Base-by-base conservation (phyloP, 352 stramenopile genomes). In the Globisporangium polare region DNA sequence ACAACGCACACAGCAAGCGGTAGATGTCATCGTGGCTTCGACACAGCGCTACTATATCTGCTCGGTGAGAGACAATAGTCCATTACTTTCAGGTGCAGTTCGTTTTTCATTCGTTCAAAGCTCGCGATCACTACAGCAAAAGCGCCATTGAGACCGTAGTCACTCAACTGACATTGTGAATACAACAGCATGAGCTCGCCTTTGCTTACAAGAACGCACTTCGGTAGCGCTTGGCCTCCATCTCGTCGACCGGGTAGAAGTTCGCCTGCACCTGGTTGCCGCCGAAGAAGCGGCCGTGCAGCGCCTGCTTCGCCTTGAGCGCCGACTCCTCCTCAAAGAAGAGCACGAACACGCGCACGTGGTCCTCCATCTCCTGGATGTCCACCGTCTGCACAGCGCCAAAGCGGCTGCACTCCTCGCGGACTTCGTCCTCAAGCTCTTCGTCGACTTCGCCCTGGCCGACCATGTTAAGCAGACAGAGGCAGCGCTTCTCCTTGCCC, bases 341-440 rank as follows among this genome's bases (percentile, higher is more conserved):
- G 57, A 89, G 69, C 58, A 90, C 83, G 73, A 92, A 92, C 22
- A 92, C 73, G 53, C 83, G 83, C 64, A 90, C 83, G 66, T 92
- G 80, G 67, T 86, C 72, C 50, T 64, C 65, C 49, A 90, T 60
- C 46, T 92, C 83, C 37, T 77, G 69, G 53, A 92, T 80, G 45
- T 73, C 68, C 49, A 92, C 83, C 6, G 63, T 72, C 39, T 74
- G 72, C 54, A 92, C 73, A 27, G 31, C 50, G 62, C 83, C 83
- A 46, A 88, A 89, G 43, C 77, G 80, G 61, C 68, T 66, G 72
- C 83, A 92, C 61, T 92, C 83, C 31, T 72, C 67, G 51, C 71
- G 69, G 50, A 92, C 83, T 71, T 92, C 83, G 20, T 78, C 79
- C 45, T 83, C 66, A 2, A 92, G 62, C 50, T 92, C 79, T 9